phyloP scores from a whole-genome alignment of 495 filamentous ascomycete species.

The Apiosordaria backusii region DNA sequence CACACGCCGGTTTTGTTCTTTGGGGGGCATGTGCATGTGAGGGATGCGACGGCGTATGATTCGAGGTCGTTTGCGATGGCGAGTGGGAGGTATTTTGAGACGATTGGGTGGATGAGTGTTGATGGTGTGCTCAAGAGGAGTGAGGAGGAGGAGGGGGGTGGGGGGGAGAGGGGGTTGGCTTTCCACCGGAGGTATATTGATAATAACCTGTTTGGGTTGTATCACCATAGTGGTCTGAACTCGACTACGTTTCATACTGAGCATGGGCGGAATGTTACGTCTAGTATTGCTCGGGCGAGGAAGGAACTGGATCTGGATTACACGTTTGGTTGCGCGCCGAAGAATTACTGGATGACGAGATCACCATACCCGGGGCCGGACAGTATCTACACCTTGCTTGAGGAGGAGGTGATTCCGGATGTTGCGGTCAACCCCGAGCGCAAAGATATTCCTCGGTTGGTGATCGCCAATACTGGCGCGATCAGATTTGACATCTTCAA shows the following conservation, averaged over 20 bases:
- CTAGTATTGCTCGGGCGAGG: conserved; percentile 66
- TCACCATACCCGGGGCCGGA: conserved; percentile 62
- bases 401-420: conserved; percentile 66
- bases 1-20: conserved; percentile 89
- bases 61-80: conserved; percentile 75
- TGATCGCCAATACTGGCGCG: conserved; percentile 81
- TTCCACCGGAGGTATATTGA: conserved; percentile 88
- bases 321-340: conserved; percentile 77
- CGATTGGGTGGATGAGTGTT: conserved; percentile 93
- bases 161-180: conserved; percentile 23
- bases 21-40: conserved; percentile 86
- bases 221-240: conserved; percentile 75
- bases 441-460: conserved; percentile 54
- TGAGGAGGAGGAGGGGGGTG: background rate
- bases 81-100: conserved; percentile 95
- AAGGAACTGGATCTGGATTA: conserved; percentile 67
- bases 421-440: conserved; percentile 44
- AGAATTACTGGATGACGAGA: conserved; percentile 74
- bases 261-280: conserved; percentile 68
- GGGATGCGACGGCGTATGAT: conserved; percentile 81
- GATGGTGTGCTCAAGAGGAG: conserved; percentile 55
- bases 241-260: conserved; percentile 70
- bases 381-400: conserved; percentile 80
- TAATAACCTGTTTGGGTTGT: conserved; percentile 83
- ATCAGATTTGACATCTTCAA: conserved; percentile 95